Evolutionary conservation across 148 eudicot species (phyloP).

Genomic region (Bassia scoparia): DNA sequence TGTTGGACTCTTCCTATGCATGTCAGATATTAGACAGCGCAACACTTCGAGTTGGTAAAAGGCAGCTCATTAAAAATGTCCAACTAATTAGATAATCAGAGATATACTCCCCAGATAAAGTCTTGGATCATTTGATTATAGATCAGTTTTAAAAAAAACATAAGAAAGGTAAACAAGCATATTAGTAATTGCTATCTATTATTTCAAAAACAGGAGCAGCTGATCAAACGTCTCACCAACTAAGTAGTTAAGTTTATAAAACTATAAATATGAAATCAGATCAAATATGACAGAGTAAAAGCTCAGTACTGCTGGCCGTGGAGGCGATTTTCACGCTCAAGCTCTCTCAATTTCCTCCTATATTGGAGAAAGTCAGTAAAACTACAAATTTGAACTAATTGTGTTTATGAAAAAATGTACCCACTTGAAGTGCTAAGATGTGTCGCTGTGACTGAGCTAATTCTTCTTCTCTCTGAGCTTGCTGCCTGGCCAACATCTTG

Average conservation of each 20-base stretch:
- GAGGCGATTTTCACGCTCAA: conserved; percentile 93
- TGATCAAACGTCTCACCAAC: background rate
- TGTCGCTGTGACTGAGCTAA: conserved; percentile 95
- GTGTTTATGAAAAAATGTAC: conserved; percentile 15
- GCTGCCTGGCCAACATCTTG: conserved; percentile 97
- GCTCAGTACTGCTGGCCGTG: conserved; percentile 64
- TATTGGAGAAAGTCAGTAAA: conserved; percentile 24
- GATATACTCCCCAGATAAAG: too few relatives aligned
- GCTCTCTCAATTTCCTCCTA: conserved; percentile 99
- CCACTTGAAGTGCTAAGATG: conserved; percentile 96
- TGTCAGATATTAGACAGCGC: too few relatives aligned
- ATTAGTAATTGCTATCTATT: too few relatives aligned
- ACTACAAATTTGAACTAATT: conserved; percentile 5
- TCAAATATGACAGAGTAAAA: conserved; percentile 10
- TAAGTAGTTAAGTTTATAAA: background rate
- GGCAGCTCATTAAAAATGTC: too few relatives aligned
- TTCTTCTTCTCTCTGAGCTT: conserved; percentile 99
- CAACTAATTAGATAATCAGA: too few relatives aligned
- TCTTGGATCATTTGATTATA: too few relatives aligned
- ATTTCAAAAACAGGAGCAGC: background rate
- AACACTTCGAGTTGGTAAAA: too few relatives aligned
- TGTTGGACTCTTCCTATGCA: too few relatives aligned
- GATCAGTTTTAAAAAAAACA: too few relatives aligned
- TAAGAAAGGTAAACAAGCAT: too few relatives aligned
- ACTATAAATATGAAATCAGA: too few relatives aligned